phyloP scores from a whole-genome alignment of 768 basidiomycete genomes.

The Tricholoma bakamatsutake region DNA sequence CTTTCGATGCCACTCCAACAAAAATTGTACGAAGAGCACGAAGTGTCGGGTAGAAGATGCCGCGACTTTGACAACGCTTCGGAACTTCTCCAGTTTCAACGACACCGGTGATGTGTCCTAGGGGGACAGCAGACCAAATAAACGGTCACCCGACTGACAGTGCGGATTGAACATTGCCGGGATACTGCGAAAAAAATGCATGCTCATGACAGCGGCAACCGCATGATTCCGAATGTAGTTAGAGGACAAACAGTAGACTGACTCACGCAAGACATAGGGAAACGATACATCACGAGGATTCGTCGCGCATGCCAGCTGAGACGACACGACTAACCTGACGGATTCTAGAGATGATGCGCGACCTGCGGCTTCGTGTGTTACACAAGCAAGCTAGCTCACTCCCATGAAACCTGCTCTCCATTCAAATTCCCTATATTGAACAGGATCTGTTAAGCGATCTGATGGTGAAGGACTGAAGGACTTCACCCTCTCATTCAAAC shows the following conservation, averaged over 20 bases:
- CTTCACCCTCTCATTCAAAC: slow-evolving; percentile 22
- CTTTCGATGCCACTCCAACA: slow-evolving; percentile 6
- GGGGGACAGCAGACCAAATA: neutral
- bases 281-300: neutral
- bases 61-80: slow-evolving; percentile 1
- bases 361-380: neutral
- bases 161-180: slow-evolving; percentile 12
- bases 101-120: neutral
- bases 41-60: slow-evolving; percentile 7
- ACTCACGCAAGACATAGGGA: neutral
- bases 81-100: neutral
- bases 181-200: neutral
- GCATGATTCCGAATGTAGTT: neutral
- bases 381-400: slow-evolving; percentile 14
- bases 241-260: neutral
- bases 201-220: neutral
- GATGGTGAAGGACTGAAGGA: slow-evolving; percentile 3
- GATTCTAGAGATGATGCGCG: slow-evolving; percentile 8
- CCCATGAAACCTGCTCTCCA: slow-evolving; percentile 13
- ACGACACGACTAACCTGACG: slow-evolving; percentile 53
- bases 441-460: slow-evolving; percentile 2
- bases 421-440: slow-evolving; percentile 15
- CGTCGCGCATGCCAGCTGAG: slow-evolving; percentile 15
- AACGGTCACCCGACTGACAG: neutral
- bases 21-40: neutral